Evolutionary conservation across 306 rosid genomes (phyloP).

Genomic region (Ormosia emarginata): DNA sequence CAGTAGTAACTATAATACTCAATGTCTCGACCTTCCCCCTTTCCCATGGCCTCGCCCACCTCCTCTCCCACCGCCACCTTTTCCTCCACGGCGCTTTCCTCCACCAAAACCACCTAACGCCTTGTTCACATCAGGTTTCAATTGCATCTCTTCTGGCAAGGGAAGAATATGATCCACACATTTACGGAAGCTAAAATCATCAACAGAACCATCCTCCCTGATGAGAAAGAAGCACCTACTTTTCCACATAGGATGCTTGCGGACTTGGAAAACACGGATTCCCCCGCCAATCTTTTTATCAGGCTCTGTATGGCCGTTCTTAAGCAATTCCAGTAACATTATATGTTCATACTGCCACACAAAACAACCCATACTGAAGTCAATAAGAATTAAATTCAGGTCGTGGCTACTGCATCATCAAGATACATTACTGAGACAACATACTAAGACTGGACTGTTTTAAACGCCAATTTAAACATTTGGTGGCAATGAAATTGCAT

Average conservation of each 20-base stretch:
- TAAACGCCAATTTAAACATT: background rate
- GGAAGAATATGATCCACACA: slow-evolving; percentile 78
- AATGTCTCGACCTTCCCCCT: slow-evolving; percentile 43
- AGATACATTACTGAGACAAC: background rate
- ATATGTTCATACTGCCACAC: slow-evolving; percentile 65
- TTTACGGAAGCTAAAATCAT: slow-evolving; percentile 92
- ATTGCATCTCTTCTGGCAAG: slow-evolving; percentile 72
- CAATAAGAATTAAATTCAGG: background rate
- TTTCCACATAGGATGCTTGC: slow-evolving; percentile 67
- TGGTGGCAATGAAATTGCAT: background rate
- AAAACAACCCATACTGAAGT: background rate
- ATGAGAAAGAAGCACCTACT: slow-evolving; percentile 82
- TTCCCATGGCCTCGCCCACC: slow-evolving; percentile 49
- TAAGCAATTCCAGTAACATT: slow-evolving; percentile 66
- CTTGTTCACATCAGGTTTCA: slow-evolving; percentile 46
- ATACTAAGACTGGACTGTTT: background rate
- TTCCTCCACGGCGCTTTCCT: slow-evolving; percentile 42
- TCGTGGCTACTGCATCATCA: background rate
- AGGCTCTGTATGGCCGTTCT: slow-evolving; percentile 67
- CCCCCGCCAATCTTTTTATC: slow-evolving; percentile 61
- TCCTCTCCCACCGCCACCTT: slow-evolving; percentile 42
- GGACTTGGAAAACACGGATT: slow-evolving; percentile 57
- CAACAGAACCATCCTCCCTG: slow-evolving; percentile 56
- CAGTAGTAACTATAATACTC: slow-evolving; percentile 14
- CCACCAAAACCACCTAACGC: slow-evolving; percentile 41